phyloP scores from a whole-genome alignment of 2,329 filamentous ascomycete species.

The Fusarium lyarnte region DNA sequence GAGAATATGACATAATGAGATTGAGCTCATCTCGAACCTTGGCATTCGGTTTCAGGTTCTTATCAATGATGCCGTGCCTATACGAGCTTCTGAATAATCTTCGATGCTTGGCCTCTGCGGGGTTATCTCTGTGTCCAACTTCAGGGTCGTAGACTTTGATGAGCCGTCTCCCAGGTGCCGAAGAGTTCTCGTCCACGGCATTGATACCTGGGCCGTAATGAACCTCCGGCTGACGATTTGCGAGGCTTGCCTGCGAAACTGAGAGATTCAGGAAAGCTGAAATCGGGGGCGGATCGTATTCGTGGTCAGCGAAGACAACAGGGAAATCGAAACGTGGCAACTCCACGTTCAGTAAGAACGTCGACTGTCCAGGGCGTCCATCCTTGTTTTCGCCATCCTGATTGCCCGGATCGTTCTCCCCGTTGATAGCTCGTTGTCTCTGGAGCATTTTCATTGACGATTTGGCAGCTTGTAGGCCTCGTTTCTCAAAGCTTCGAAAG shows the following conservation, averaged over 20 bases:
- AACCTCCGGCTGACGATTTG: slow-evolving; percentile 87
- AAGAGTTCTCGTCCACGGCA: slow-evolving; percentile 64
- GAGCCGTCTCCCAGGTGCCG: slow-evolving; percentile 66
- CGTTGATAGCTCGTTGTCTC: slow-evolving; percentile 55
- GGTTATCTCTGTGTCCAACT: slow-evolving; percentile 88
- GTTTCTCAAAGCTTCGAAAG: slow-evolving; percentile 88
- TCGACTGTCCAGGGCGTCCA: slow-evolving; percentile 59
- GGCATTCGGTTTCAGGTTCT: slow-evolving; percentile 94
- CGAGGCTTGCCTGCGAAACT: slow-evolving; percentile 70
- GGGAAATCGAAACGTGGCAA: slow-evolving; percentile 95
- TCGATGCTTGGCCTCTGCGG: slow-evolving; percentile 93
- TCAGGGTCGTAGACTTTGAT: slow-evolving; percentile 94
- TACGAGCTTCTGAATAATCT: slow-evolving; percentile 89
- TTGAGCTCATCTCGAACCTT: slow-evolving; percentile 96
- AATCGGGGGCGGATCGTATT: slow-evolving; percentile 86
- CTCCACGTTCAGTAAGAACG: slow-evolving; percentile 88
- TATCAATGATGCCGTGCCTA: slow-evolving; percentile 91
- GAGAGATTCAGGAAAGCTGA: slow-evolving; percentile 73
- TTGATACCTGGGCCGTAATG: slow-evolving; percentile 91
- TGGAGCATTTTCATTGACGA: slow-evolving; percentile 69
- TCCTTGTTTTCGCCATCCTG: slow-evolving; percentile 51
- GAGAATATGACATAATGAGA: slow-evolving; percentile 88
- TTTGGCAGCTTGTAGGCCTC: slow-evolving; percentile 71
- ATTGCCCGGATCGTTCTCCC: slow-evolving; percentile 46
- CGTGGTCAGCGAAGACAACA: slow-evolving; percentile 92